phyloP scores from a whole-genome alignment of 2,329 filamentous ascomycete species.

The Pleochaeta shiraiana region DNA sequence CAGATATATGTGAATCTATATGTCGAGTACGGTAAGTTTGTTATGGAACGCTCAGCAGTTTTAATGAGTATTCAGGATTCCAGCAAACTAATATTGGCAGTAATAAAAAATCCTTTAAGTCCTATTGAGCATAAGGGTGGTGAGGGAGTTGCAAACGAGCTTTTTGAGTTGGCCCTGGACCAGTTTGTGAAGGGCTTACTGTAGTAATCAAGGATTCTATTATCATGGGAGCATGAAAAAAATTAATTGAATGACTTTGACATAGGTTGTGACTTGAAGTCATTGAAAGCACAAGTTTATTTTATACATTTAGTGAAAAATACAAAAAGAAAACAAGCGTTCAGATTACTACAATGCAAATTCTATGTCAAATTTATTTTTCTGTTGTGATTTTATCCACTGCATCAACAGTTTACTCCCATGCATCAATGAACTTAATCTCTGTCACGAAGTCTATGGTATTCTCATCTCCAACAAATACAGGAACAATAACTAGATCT shows the following conservation, averaged over 20 bases:
- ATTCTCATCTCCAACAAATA: conserved; percentile 23
- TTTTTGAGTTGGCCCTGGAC: conserved; percentile 51
- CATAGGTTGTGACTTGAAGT: background rate
- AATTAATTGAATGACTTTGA: background rate
- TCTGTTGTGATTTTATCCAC: background rate
- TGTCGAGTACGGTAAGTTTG: conserved; percentile 59
- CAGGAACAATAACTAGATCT: conserved; percentile 7
- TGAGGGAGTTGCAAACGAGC: conserved; percentile 46
- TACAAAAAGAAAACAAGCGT: background rate
- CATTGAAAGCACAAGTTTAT: no score
- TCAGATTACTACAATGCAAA: background rate
- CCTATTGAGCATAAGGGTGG: conserved; percentile 48
- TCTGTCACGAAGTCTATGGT: conserved; percentile 29
- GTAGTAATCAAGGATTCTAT: conserved; percentile 10
- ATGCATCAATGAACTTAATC: conserved; percentile 41
- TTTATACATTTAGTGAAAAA: background rate
- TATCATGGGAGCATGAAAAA: background rate
- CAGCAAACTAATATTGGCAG: conserved; percentile 20
- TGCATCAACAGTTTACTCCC: conserved; percentile 38
- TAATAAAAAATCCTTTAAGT: conserved; percentile 48
- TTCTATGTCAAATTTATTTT: conserved; percentile 2
- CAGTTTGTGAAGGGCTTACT: conserved; percentile 50
- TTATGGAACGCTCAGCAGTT: background rate
- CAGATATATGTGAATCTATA: conserved; percentile 98
- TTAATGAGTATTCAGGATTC: background rate